phyloP scores from a whole-genome alignment of 2,329 filamentous ascomycete species.

The Cercospora zeae-maydis region DNA sequence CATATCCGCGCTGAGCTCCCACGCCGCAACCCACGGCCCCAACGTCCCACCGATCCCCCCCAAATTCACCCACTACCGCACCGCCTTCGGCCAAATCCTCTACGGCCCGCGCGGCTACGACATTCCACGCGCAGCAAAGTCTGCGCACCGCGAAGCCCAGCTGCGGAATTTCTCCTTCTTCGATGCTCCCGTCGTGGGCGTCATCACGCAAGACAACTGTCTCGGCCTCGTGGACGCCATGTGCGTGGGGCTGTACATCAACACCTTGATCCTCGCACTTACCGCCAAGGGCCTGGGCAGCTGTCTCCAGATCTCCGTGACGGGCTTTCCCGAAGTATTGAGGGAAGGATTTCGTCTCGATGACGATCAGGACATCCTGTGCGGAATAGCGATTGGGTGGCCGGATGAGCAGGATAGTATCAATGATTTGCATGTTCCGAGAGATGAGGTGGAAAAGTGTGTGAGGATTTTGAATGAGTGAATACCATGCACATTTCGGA shows the following conservation, averaged over 20 bases:
- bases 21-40: constrained; percentile 13
- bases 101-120: constrained; percentile 28
- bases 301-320: constrained; percentile 26
- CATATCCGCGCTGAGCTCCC: constrained; percentile 13
- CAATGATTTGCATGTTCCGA: constrained; percentile 13
- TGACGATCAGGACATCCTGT: constrained; percentile 23
- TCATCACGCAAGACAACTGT: constrained; percentile 23
- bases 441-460: constrained; percentile 14
- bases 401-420: constrained; percentile 7
- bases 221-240: constrained; percentile 23
- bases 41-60: constrained; percentile 21
- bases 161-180: constrained; percentile 28
- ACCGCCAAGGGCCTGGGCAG: constrained; percentile 25
- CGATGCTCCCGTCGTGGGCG: constrained; percentile 22
- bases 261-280: constrained; percentile 26
- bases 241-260: constrained; percentile 30
- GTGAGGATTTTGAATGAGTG: constrained; percentile 10
- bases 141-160: constrained; percentile 11
- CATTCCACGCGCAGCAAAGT: constrained; percentile 18
- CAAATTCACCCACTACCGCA: constrained; percentile 24
- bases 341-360: constrained; percentile 21
- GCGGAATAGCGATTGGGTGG: constrained; percentile 30
- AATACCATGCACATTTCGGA: neutral
- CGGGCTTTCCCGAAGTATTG: constrained; percentile 28
- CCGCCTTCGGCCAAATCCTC: constrained; percentile 23